These are phyloP conservation scores for Botrytis sinoallii DNA, from an alignment of 2,329 filamentous ascomycete genomes.

Conservation along the genomic window DNA sequence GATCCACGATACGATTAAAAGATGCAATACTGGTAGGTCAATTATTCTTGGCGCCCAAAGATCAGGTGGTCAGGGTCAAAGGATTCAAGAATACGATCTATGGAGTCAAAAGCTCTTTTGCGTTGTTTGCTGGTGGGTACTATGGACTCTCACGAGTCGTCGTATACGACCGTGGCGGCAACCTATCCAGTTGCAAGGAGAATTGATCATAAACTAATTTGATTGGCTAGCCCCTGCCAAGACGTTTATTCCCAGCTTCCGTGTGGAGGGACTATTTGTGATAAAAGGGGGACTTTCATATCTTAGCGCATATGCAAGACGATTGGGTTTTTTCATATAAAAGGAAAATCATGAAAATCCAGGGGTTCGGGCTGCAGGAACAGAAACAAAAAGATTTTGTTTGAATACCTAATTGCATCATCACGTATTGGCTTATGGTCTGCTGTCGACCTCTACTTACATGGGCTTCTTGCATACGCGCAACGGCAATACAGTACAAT, in stretches of 20 bases:
- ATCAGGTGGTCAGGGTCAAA: not conserved
- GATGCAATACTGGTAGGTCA: not conserved
- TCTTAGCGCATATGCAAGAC: slow-evolving; percentile 12
- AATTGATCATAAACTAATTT: not conserved
- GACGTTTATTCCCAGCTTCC: not conserved
- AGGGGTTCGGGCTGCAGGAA: not conserved
- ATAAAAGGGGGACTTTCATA: not conserved
- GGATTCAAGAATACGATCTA: not conserved
- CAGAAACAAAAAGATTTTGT: slow-evolving; percentile 1
- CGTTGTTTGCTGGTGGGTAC: not conserved
- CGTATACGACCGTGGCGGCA: not conserved
- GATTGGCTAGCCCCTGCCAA: slow-evolving; percentile 19
- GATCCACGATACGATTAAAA: not conserved
- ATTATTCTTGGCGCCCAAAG: not conserved
- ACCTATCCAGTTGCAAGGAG: not conserved
- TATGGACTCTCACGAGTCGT: not conserved
- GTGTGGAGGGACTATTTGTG: not conserved
- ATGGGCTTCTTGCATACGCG: not conserved
- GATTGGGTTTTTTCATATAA: slow-evolving; percentile 4
- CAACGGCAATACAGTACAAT: not conserved
- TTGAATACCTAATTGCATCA: not conserved
- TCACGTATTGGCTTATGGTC: not conserved
- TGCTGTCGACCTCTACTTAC: not conserved
- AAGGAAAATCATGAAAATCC: not conserved
- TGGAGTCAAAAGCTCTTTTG: not conserved